Evolutionary conservation across 768 basidiomycete species (phyloP).

Genomic region (Rhodosporidiobolus sp.): DNA sequence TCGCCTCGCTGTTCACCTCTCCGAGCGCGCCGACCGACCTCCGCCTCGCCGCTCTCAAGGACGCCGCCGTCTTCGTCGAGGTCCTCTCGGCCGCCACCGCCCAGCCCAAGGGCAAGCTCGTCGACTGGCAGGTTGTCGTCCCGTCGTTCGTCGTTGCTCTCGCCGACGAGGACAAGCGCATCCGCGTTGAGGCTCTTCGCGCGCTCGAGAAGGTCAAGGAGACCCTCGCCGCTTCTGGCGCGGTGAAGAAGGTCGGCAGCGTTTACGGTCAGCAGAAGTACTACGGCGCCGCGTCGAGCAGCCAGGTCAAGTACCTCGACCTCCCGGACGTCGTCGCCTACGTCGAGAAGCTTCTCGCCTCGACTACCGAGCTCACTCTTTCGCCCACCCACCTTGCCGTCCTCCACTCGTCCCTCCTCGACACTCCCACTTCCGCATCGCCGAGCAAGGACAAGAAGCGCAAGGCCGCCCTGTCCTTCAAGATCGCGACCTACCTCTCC

Average conservation of each 20-base stretch:
- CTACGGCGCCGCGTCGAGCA: constrained; percentile 46
- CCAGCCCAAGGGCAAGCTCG: constrained; percentile 52
- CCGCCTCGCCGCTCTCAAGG: constrained; percentile 63
- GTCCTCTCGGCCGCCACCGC: constrained; percentile 58
- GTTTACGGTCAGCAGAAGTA: constrained; percentile 48
- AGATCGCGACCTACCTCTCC: constrained; percentile 42
- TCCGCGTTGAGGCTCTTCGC: constrained; percentile 46
- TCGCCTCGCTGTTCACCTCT: constrained; percentile 65
- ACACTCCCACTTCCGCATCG: constrained; percentile 2
- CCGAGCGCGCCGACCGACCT: constrained; percentile 41
- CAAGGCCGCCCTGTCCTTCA: constrained; percentile 22
- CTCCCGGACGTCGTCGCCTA: constrained; percentile 25
- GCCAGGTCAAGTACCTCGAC: constrained; percentile 39
- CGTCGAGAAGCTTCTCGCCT: constrained; percentile 30
- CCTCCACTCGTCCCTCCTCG: constrained; percentile 27
- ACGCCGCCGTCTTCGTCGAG: constrained; percentile 74
- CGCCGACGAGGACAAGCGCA: constrained; percentile 38
- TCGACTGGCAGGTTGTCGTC: constrained; percentile 52
- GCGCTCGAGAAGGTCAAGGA: constrained; percentile 40
- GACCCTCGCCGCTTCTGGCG: background rate
- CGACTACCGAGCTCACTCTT: constrained; percentile 29
- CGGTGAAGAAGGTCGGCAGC: constrained; percentile 25
- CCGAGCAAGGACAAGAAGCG: constrained; percentile 20
- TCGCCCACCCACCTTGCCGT: constrained; percentile 23
- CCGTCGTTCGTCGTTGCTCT: constrained; percentile 45